These are phyloP conservation scores for Chimonanthus praecox DNA, from an alignment of 164 flowering plant genomes.

Conservation along the genomic window DNA sequence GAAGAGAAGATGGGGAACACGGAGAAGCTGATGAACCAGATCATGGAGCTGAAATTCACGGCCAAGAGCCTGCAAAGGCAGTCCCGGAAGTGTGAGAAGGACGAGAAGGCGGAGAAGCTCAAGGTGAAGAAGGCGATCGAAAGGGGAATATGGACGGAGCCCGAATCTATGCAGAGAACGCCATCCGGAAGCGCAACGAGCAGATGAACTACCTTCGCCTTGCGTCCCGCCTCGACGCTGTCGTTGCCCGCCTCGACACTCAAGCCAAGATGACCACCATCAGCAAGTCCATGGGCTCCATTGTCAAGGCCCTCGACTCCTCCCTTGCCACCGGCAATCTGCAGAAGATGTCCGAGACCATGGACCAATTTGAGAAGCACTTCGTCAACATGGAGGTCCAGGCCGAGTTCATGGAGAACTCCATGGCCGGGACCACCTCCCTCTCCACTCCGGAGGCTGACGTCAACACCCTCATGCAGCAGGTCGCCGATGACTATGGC, in stretches of 20 bases:
- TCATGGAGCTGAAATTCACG: slow-evolving; percentile 21
- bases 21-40: slow-evolving; percentile 23
- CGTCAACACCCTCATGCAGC: slow-evolving; percentile 22
- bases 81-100: slow-evolving; percentile 20
- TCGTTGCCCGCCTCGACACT: slow-evolving; percentile 20
- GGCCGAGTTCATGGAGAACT: slow-evolving; percentile 19
- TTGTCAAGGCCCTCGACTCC: slow-evolving; percentile 17
- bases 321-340: slow-evolving; percentile 16
- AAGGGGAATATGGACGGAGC: slow-evolving; percentile 23
- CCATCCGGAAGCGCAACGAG: slow-evolving; percentile 20
- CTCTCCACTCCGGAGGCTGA: slow-evolving; percentile 19
- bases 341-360: slow-evolving; percentile 21
- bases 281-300: slow-evolving; percentile 16
- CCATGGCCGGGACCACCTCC: slow-evolving; percentile 20
- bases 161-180: slow-evolving; percentile 21
- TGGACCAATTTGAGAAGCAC: slow-evolving; percentile 21
- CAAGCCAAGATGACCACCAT: slow-evolving; percentile 17
- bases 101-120: slow-evolving; percentile 21
- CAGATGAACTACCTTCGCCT: slow-evolving; percentile 23
- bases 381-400: slow-evolving; percentile 23
- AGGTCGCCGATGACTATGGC: slow-evolving; percentile 23
- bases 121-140: slow-evolving; percentile 26
- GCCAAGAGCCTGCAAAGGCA: slow-evolving; percentile 14
- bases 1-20: slow-evolving; percentile 15
- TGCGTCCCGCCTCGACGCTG: slow-evolving; percentile 19